Conservation (phyloP, 2,329 filamentous ascomycete species). For the Fusarium newnesense region DNA sequence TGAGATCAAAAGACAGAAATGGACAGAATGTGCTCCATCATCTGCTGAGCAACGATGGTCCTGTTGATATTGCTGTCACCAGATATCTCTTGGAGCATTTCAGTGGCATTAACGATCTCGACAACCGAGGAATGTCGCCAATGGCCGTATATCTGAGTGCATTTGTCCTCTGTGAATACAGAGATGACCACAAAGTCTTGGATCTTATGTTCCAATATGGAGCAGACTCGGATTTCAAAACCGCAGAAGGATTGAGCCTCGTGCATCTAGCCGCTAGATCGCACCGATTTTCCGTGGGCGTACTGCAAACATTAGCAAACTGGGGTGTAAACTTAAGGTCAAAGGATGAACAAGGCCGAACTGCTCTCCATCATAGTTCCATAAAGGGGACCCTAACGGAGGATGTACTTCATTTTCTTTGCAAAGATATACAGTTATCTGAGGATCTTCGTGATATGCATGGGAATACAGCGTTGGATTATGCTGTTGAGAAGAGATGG, state of each 20-base stretch:
- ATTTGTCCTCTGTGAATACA: accelerated
- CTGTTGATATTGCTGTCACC: not conserved
- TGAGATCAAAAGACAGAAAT: not conserved
- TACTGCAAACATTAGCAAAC: not conserved
- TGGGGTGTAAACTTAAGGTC: not conserved
- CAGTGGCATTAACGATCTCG: not conserved
- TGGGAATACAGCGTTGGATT: not conserved
- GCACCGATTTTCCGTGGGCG: not conserved
- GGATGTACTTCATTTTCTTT: not conserved
- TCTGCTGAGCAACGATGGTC: not conserved
- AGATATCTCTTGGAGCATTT: not conserved
- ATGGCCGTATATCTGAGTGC: accelerated
- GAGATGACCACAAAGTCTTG: not conserved
- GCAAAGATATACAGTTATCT: not conserved
- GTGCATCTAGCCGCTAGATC: not conserved
- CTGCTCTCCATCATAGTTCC: not conserved
- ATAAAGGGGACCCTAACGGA: not conserved
- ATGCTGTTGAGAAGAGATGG: not conserved
- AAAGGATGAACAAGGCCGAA: not conserved
- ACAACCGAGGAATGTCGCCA: not conserved
- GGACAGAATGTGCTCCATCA: not conserved
- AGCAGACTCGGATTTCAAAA: not conserved
- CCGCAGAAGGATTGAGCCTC: not conserved
- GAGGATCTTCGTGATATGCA: not conserved
- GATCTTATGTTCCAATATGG: not conserved